phyloP scores from a whole-genome alignment of 495 filamentous ascomycete species.

The Talaromyces nanjingensis region DNA sequence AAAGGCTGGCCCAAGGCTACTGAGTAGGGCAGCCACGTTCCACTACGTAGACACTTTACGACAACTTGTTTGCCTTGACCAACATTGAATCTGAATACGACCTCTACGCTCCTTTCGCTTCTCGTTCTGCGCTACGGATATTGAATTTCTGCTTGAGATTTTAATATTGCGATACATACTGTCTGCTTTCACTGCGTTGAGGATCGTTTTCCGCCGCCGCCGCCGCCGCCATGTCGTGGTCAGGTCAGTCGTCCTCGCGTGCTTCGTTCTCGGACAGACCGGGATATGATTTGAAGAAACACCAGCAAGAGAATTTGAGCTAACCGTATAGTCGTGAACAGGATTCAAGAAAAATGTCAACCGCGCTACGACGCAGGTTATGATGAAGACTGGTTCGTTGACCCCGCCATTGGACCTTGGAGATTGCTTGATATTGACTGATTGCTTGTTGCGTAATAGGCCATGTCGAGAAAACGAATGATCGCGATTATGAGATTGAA shows the following conservation, averaged over 20 bases:
- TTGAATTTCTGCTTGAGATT: not conserved
- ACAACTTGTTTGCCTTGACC: not conserved
- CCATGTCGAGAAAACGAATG: conserved; percentile 95
- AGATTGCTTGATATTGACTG: not conserved
- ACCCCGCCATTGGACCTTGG: not conserved
- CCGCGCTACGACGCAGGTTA: conserved; percentile 96
- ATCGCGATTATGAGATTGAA: conserved; percentile 97
- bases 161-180: not conserved
- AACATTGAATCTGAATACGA: too few relatives aligned
- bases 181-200: not conserved
- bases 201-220: not conserved
- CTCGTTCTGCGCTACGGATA: not conserved
- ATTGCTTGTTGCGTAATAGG: conserved; percentile 37
- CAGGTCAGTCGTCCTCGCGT: conserved; percentile 32
- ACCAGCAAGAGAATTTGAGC: not conserved
- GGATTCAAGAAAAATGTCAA: conserved; percentile 99
- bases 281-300: not conserved
- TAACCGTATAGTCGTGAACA: conserved; percentile 22
- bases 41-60: not conserved
- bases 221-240: conserved; percentile 51
- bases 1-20: not conserved
- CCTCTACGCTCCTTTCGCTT: not conserved
- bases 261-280: not conserved
- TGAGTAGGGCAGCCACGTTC: not conserved
- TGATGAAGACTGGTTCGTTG: conserved; percentile 91